These are phyloP conservation scores for Claviceps pusilla DNA, from an alignment of 2,329 filamentous ascomycete genomes.

Conservation along the genomic window DNA sequence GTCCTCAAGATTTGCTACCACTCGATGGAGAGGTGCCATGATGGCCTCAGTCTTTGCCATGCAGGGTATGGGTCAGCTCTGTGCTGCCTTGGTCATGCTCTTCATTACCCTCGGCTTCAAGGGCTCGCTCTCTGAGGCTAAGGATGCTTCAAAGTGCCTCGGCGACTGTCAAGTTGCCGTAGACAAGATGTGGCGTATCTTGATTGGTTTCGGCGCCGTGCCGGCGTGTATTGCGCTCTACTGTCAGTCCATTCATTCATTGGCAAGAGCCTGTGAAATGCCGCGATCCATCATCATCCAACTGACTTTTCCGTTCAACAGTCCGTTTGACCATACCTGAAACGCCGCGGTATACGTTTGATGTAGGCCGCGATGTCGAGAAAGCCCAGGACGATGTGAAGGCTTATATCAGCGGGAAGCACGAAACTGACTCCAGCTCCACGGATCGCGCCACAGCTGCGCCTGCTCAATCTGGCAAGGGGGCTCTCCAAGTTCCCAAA, in stretches of 20 bases:
- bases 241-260: constrained; percentile 24
- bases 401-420: constrained; percentile 55
- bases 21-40: constrained; percentile 75
- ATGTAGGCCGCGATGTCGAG: constrained; percentile 59
- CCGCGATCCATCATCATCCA: neutral
- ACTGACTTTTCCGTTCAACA: constrained; percentile 6
- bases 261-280: neutral
- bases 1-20: constrained; percentile 45
- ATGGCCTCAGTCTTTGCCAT: constrained; percentile 78
- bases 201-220: constrained; percentile 69
- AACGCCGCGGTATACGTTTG: constrained; percentile 77
- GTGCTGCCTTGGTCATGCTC: constrained; percentile 59
- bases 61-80: constrained; percentile 72
- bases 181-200: constrained; percentile 75
- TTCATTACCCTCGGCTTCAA: constrained; percentile 62
- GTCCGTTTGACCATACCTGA: constrained; percentile 68
- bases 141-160: constrained; percentile 37
- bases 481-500: constrained; percentile 48
- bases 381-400: constrained; percentile 59
- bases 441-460: constrained; percentile 41
- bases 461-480: constrained; percentile 36
- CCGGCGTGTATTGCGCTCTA: constrained; percentile 71
- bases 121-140: constrained; percentile 38
- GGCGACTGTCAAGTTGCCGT: constrained; percentile 31
- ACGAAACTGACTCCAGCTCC: constrained; percentile 50